Base-by-base conservation (phyloP, 164 flowering plant genomes). In the Cinnamomum micranthum region DNA sequence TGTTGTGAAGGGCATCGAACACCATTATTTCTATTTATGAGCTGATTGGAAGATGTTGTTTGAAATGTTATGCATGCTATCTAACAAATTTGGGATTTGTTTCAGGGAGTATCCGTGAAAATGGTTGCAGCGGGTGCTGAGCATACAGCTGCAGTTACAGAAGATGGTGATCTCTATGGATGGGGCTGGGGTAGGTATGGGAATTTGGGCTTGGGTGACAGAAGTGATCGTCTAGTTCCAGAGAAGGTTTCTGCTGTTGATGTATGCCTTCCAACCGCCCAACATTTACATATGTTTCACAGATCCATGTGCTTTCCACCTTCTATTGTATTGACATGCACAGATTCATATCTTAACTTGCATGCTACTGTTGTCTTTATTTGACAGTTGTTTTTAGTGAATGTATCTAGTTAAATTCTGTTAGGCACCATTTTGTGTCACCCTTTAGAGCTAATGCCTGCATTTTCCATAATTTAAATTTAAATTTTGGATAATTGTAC, bases 181-280 rank as follows among this genome's bases (percentile, higher is more conserved):
- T 95, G 99, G 99, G 99, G 99, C 7, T 95, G 99, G 99, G 99
- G 99, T 19, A 83, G 97, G 71, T 95, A 95, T 84, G 99, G 99
- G 64, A 95, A 95, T 81, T 85, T 95, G 84, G 99, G 99, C 50
- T 81, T 95, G 75, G 99, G 99, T 81, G 99, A 95, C 87, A 84
- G 97, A 79, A 87, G 86, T 73, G 99, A 95, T 79, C 91, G 99
- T 51, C 75, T 87, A 71, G 83, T 93, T 75, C 99, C 99, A 52
- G 85, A 87, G 77, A 90, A 87, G 84, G 97, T 89, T 80, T 72
- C 94, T 58, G 65, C 85, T 55, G 75, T 81, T 77, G 79, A 87
- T 82, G 98, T 93, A 89, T 77, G 91, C 72, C 47, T 25, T 35
- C 23, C 70, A 35, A n/a, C 65, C 77, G 10, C 28, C 11, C 58